These are phyloP conservation scores for Microascus cirrosus DNA, from an alignment of 2,329 filamentous ascomycete genomes.

Conservation along the genomic window DNA sequence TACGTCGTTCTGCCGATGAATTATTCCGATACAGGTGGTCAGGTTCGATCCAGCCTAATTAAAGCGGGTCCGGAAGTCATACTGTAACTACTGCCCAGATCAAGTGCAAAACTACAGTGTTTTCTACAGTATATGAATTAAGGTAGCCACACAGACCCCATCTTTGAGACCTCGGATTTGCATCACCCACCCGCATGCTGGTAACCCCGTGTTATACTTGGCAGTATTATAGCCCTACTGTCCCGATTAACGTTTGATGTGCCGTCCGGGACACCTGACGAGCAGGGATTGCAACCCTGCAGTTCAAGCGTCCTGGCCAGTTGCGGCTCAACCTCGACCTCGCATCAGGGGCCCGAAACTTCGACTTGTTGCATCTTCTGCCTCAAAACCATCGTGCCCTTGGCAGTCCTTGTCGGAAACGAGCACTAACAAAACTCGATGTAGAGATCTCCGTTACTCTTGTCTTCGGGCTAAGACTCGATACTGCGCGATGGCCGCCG, in stretches of 20 bases:
- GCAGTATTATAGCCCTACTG: neutral
- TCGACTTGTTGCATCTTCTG: constrained; percentile 33
- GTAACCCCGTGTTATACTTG: neutral
- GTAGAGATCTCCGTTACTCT: neutral
- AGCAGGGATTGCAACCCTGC: neutral
- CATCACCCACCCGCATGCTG: neutral
- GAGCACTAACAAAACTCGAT: neutral
- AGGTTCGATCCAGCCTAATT: neutral
- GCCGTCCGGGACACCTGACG: neutral
- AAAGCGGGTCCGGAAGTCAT: neutral
- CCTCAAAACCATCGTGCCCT: constrained; percentile 25
- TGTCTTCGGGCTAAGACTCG: neutral
- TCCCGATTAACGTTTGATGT: constrained; percentile 2
- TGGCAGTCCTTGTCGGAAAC: constrained; percentile 5
- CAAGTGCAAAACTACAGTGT: neutral
- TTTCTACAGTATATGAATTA: neutral
- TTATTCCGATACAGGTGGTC: neutral
- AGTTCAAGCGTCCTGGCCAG: neutral
- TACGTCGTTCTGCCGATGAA: neutral
- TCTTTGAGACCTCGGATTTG: neutral
- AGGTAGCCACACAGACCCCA: neutral
- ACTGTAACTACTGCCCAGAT: neutral
- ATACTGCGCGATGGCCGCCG: neutral
- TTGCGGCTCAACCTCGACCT: neutral
- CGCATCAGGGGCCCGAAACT: constrained; percentile 25